A percentile compares a stretch with the other conserved stretches of the same genome.
These are phyloP conservation scores for Penicillium sclerotiorum DNA, from an alignment of 2,329 filamentous ascomycete species.

Conservation along the genomic window DNA sequence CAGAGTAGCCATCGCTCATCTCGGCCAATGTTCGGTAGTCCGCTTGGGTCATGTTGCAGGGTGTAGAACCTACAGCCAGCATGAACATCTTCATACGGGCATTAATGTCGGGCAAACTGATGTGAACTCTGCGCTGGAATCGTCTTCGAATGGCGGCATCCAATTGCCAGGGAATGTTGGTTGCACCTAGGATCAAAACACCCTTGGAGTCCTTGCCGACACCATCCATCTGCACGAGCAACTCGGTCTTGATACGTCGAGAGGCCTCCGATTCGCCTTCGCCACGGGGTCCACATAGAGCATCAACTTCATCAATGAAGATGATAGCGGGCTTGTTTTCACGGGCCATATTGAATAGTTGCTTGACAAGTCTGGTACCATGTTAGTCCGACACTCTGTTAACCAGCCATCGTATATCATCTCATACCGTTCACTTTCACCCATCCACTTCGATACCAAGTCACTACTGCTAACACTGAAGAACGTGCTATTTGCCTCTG, in stretches of 20 bases:
- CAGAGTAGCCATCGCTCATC: constrained; percentile 90
- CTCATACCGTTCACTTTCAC: constrained; percentile 88
- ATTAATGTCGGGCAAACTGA: constrained; percentile 82
- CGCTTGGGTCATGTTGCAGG: constrained; percentile 74
- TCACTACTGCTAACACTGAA: constrained; percentile 98
- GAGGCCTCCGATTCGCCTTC: constrained; percentile 98
- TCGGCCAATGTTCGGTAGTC: constrained; percentile 81
- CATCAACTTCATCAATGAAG: constrained; percentile 98
- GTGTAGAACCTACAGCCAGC: constrained; percentile 88
- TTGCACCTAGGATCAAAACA: constrained; percentile 91
- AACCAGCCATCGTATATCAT: not conserved
- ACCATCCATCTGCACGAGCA: constrained; percentile 98
- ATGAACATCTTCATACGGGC: constrained; percentile 95
- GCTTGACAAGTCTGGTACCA: constrained; percentile 76
- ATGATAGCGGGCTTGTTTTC: constrained; percentile 98
- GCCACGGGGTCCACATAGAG: constrained; percentile 85
- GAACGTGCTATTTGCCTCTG: constrained; percentile 97
- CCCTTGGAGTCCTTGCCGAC: constrained; percentile 94
- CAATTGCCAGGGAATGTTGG: constrained; percentile 98
- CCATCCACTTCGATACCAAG: constrained; percentile 99
- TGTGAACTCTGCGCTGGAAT: constrained; percentile 95
- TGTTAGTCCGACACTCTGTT: constrained; percentile 12
- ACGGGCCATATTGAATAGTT: constrained; percentile 95
- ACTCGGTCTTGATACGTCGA: constrained; percentile 95
- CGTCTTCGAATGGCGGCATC: constrained; percentile 93